Evolutionary conservation across 2,329 filamentous ascomycete species (phyloP).

Genomic region (Colletotrichum scovillei): DNA sequence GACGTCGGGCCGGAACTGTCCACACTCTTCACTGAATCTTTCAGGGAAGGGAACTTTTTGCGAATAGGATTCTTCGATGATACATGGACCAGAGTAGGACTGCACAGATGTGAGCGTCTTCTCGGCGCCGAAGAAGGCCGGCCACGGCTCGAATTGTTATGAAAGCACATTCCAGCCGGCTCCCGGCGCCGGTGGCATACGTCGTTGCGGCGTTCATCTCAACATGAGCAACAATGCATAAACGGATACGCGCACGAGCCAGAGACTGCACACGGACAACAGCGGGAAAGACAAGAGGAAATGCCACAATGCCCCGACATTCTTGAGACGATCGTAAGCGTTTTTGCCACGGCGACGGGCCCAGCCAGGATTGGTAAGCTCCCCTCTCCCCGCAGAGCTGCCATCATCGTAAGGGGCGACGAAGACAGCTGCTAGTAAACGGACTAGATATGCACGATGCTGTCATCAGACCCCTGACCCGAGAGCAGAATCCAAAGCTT

Average conservation of each 20-base stretch:
- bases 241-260: constrained; percentile 7
- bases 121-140: not conserved
- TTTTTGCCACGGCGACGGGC: constrained; percentile 18
- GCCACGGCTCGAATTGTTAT: not conserved
- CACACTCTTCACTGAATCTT: not conserved
- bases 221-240: not conserved
- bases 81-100: too few species aligned
- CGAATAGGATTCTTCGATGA: too few species aligned
- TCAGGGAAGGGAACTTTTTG: not conserved
- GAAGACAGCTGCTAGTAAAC: constrained; percentile 2
- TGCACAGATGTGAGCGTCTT: too few species aligned
- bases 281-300: not conserved
- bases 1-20: not conserved
- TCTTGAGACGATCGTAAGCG: constrained; percentile 21
- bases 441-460: constrained; percentile 31
- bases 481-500: constrained; percentile 9
- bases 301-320: constrained; percentile 21
- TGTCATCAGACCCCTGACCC: constrained; percentile 30
- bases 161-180: not conserved
- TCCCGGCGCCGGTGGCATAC: not conserved
- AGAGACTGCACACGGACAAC: not conserved
- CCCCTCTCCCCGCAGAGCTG: constrained; percentile 11
- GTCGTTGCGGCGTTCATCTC: not conserved
- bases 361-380: constrained; percentile 19
- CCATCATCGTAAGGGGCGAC: not conserved